Evolutionary conservation across 1,139 yeast species (phyloP).

Genomic region (Zygosaccharomyces pseudobailii): DNA sequence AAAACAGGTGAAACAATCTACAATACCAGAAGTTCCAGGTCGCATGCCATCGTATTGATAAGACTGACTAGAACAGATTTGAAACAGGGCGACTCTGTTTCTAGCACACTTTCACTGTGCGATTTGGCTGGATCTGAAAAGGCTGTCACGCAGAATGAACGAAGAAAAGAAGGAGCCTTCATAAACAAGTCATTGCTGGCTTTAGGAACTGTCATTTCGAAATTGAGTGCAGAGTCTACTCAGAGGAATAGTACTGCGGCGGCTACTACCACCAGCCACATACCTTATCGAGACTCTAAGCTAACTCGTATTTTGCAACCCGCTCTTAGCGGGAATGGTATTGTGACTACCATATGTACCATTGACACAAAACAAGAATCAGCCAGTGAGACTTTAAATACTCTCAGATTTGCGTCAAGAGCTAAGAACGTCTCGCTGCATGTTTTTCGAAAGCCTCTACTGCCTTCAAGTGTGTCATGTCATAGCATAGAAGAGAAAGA

Average conservation of each 20-base stretch:
- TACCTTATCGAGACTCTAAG: constrained; percentile 91
- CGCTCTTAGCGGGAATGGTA: constrained; percentile 80
- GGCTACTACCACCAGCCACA: constrained; percentile 40
- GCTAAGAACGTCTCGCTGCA: constrained; percentile 79
- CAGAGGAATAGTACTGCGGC: constrained; percentile 10
- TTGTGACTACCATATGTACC: constrained; percentile 86
- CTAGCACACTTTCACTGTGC: constrained; percentile 75
- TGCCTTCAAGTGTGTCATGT: constrained; percentile 27
- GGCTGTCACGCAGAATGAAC: constrained; percentile 71
- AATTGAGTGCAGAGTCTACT: constrained; percentile 47
- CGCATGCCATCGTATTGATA: constrained; percentile 86
- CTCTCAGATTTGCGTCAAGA: constrained; percentile 86
- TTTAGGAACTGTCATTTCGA: constrained; percentile 81
- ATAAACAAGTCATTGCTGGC: constrained; percentile 89
- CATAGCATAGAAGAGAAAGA: constrained; percentile 37
- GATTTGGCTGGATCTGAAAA: constrained; percentile 95
- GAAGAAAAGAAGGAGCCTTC: constrained; percentile 88
- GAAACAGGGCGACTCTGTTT: constrained; percentile 40
- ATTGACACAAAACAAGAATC: constrained; percentile 55
- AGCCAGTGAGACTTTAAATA: constrained; percentile 75
- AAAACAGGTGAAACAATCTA: constrained; percentile 87
- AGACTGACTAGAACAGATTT: constrained; percentile 46
- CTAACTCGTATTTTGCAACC: constrained; percentile 85
- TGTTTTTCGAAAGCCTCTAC: constrained; percentile 48
- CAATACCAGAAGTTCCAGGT: constrained; percentile 77